Evolutionary conservation across 2,329 filamentous ascomycete species (phyloP), one percentile per base, ranked within the genome.

Genomic region (Trichoderma atroviride): DNA sequence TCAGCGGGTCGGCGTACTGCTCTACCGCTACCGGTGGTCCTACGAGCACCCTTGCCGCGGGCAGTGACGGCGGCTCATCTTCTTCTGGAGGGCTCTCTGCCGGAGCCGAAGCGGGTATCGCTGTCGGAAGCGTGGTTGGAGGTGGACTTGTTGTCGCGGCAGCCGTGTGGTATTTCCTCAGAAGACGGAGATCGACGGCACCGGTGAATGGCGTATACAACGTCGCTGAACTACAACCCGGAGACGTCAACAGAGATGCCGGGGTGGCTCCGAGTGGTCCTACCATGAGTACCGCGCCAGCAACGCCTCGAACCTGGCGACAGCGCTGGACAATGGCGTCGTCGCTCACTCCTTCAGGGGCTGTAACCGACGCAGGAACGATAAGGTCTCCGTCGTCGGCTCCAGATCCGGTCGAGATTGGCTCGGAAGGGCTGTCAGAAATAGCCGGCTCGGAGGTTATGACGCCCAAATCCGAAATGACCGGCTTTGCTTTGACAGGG

Each of bases 81-180:
- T 58, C 63, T 16, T 55, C 47, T 3, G 37, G n/a, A 11, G 58
- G 62, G 1, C 58, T 59, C 7, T 70, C 84, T 1, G 75, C 80
- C 1, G 86, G 84, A 0, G 86, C 85, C 2, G 87, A 85, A 73
- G 86, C 84, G 0, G 87, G 87, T 2, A 84, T 90, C n/a, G 86
- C 83, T 6, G 80, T 85, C 0, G 87, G 86, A 22, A 82, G 85
- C 4, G 81, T 84, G 1, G 75, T 85, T 0, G 84, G 79, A 33
- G 81, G 78, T 1, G 78, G 80, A 4, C 56, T 82, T 6, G 52
- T 86, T 16, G 77, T 86, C 47, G 84, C 80, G 4, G 74, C 74
- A 3, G 70, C 82, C 19, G 79, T 81, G 0, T 89, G 84, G 83
- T 79, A 85, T 69, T 86, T 82, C 69, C 68, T 87, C 33, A 75